A percentile compares a stretch with the other conserved stretches of the same genome.
These are phyloP conservation scores for Vigna hirtella DNA, from an alignment of 306 rosid species.

Conservation along the genomic window DNA sequence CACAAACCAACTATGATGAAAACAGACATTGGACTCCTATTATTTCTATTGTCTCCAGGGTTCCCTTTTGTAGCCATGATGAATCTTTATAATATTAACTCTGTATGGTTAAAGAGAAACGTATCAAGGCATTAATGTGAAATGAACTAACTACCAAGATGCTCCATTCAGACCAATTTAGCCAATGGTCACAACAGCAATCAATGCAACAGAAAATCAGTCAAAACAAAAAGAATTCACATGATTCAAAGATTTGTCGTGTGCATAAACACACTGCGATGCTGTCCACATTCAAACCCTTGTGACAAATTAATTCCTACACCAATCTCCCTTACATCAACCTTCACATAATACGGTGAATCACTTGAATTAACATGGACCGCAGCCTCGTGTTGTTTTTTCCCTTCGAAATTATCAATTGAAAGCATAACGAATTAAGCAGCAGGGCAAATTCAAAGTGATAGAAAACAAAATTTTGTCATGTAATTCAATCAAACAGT, in stretches of 20 bases:
- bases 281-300: neutral
- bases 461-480: neutral
- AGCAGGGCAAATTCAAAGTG: neutral
- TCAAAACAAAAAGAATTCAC: neutral
- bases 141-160: conserved; percentile 1
- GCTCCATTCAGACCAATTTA: neutral
- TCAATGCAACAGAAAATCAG: neutral
- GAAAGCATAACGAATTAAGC: conserved; percentile 5
- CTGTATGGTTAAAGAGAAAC: conserved; percentile 31
- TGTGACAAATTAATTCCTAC: neutral
- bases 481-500: conserved; percentile 38
- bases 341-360: neutral
- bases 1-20: conserved; percentile 70
- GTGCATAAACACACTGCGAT: neutral
- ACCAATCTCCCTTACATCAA: neutral
- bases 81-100: conserved; percentile 37
- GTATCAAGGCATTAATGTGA: conserved; percentile 27
- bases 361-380: conserved; percentile 2
- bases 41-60: conserved; percentile 65
- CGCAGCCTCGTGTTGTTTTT: neutral
- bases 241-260: neutral
- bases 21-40: conserved; percentile 56
- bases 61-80: conserved; percentile 81
- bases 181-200: neutral
- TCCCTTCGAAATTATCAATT: neutral